Percentiles rank a stretch among this genome's conserved stretches.
These are phyloP conservation scores for Echeveria elegans DNA, from an alignment of 164 flowering plant genomes.

Conservation along the genomic window DNA sequence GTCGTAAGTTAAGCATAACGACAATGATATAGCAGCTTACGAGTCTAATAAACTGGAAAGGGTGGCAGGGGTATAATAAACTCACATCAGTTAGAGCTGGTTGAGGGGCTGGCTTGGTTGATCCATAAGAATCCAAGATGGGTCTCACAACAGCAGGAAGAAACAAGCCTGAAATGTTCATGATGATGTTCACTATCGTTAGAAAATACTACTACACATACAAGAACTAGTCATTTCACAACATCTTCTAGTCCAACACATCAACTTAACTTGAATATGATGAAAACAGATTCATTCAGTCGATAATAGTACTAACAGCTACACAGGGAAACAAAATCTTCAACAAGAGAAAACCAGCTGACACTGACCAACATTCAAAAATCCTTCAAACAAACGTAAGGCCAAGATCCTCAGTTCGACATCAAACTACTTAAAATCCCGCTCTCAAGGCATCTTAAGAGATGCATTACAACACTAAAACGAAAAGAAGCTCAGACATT, in stretches of 20 bases:
- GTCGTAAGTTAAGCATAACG: not conserved
- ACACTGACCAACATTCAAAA: too few species aligned
- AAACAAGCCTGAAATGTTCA: conserved; percentile 57
- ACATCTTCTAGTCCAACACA: not conserved
- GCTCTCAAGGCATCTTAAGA: too few species aligned
- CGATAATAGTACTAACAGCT: too few species aligned
- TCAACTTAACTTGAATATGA: too few species aligned
- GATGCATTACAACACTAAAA: too few species aligned
- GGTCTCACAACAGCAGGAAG: conserved; percentile 98
- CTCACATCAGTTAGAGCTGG: conserved; percentile 76
- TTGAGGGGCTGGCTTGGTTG: conserved; percentile 66
- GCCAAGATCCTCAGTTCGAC: too few species aligned
- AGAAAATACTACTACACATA: not conserved
- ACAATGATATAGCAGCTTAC: not conserved
- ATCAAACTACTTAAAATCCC: too few species aligned
- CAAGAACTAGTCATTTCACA: not conserved
- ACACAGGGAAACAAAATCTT: too few species aligned
- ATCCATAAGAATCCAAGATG: conserved; percentile 64
- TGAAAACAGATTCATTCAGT: too few species aligned
- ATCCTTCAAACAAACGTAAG: too few species aligned
- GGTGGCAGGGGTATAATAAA: conserved; percentile 6
- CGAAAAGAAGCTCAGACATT: too few species aligned
- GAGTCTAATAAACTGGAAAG: not conserved
- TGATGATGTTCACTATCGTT: not conserved
- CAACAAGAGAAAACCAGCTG: too few species aligned